These are phyloP conservation scores for Capsicum rhomboideum DNA, from an alignment of 257 asterid genomes.

Conservation along the genomic window DNA sequence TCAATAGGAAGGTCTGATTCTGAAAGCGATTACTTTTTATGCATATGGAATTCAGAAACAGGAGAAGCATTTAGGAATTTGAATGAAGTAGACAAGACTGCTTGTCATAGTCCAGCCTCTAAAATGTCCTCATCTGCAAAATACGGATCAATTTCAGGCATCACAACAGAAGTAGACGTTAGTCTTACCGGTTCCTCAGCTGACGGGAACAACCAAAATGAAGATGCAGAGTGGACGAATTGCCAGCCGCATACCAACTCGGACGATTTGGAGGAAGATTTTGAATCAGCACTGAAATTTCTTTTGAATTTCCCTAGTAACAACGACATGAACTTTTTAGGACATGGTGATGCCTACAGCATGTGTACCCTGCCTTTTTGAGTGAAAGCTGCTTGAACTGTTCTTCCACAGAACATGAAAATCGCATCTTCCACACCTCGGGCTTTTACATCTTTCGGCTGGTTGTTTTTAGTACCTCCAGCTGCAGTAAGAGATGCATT, in stretches of 20 bases:
- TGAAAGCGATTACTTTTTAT: constrained; percentile 47
- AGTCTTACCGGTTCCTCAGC: background rate
- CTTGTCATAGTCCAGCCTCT: constrained; percentile 23
- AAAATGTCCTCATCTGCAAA: constrained; percentile 33
- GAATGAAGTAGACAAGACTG: constrained; percentile 12
- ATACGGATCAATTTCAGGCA: constrained; percentile 36
- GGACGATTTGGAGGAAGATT: constrained; percentile 57
- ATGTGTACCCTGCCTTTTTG: constrained; percentile 12
- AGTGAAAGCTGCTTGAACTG: constrained; percentile 9
- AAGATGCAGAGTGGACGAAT: constrained; percentile 27
- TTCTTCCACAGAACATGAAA: background rate
- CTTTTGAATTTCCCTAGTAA: constrained; percentile 61
- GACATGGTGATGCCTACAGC: constrained; percentile 14
- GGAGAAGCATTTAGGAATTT: constrained; percentile 63
- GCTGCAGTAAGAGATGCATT: background rate
- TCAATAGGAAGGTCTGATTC: background rate
- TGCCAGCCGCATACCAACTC: constrained; percentile 25
- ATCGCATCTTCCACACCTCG: background rate
- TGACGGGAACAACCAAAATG: background rate
- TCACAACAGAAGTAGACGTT: constrained; percentile 28
- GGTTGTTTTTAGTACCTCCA: constrained; percentile 9
- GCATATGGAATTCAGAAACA: constrained; percentile 79
- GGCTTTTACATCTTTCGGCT: background rate
- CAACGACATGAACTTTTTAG: constrained; percentile 90
- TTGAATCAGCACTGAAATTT: constrained; percentile 70